Evolutionary conservation across 1,284 basidiomycete genomes (phyloP), one percentile per base, ranked within the genome.

Genomic region (Fereydounia khargensis): DNA sequence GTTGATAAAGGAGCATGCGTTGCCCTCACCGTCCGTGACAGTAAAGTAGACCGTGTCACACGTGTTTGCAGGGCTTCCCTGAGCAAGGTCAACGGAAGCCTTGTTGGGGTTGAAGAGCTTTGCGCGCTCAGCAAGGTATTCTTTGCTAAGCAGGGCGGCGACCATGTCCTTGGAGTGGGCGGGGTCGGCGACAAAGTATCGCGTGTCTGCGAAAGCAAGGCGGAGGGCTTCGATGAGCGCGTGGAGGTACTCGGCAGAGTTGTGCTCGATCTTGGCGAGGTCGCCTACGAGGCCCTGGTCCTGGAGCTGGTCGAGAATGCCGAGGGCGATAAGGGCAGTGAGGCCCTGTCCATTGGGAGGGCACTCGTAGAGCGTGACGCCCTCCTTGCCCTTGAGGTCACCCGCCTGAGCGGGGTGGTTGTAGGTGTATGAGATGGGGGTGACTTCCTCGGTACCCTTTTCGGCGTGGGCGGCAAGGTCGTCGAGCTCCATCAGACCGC

Each of bases 321-420:
- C 94, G 7, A 97, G 81, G 4, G 91, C 90, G 35, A 97, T 79
- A 9, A 97, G 81, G 0, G 92, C 89, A 1, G 90, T 91, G n/a
- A 97, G 82, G 77, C 88, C 92, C 83, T 96, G 91, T 13, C 92
- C 91, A 73, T 94, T 95, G 0, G 91, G 91, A 6, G 91, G 91
- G 67, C 90, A 94, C 85, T 90, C 69, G 49, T 68, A 38, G 31
- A 54, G 35, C 16, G 44, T 61, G 21, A 69, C 58, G 47, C 81
- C 68, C 56, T 87, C 80, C 89, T 85, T 54, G 24, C 45, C 47
- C 5, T 23, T 2, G 34, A 52, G 31, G 37, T 57, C 59, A 17
- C 46, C 53, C 6, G 48, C 42, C 19, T 38, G 14, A 11, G 51
- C 59, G 13, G 62, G 56, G 38, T 54, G 54, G 39, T 65, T 85